These are phyloP conservation scores for Penicillium paneum DNA, from an alignment of 2,329 filamentous ascomycete species.

Conservation along the genomic window DNA sequence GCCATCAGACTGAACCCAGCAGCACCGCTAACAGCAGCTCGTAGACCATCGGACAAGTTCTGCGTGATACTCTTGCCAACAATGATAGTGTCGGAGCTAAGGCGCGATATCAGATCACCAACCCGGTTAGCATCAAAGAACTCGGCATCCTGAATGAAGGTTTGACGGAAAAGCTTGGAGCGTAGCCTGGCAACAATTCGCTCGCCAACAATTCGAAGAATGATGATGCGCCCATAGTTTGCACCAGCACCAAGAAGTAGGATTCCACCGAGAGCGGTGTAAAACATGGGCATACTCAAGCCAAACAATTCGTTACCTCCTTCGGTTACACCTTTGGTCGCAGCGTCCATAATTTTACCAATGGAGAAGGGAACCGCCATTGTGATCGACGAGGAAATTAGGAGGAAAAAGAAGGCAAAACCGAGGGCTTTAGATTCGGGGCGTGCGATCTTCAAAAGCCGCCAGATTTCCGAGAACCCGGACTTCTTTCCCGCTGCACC, in stretches of 20 bases:
- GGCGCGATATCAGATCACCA: constrained; percentile 89
- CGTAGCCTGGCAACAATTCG: constrained; percentile 86
- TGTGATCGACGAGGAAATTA: constrained; percentile 87
- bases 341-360: constrained; percentile 89
- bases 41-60: constrained; percentile 92
- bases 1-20: constrained; percentile 92
- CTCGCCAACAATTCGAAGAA: constrained; percentile 91
- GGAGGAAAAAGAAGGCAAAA: constrained; percentile 76
- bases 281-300: constrained; percentile 82
- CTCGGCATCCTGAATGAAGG: constrained; percentile 95
- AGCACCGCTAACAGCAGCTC: constrained; percentile 81
- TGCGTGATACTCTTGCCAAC: constrained; percentile 98
- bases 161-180: constrained; percentile 84
- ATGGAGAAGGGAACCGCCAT: constrained; percentile 98
- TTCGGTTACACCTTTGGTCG: constrained; percentile 68
- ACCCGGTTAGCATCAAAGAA: constrained; percentile 98
- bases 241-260: constrained; percentile 80
- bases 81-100: constrained; percentile 95
- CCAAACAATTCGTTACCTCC: constrained; percentile 72
- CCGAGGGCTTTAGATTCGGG: constrained; percentile 77
- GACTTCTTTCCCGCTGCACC: constrained; percentile 56
- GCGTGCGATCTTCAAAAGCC: constrained; percentile 81
- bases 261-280: constrained; percentile 70
- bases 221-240: constrained; percentile 91
- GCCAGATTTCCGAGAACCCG: constrained; percentile 73